Base-by-base conservation (phyloP, 2,329 filamentous ascomycete genomes). In the Cadophora luteo-olivacea region DNA sequence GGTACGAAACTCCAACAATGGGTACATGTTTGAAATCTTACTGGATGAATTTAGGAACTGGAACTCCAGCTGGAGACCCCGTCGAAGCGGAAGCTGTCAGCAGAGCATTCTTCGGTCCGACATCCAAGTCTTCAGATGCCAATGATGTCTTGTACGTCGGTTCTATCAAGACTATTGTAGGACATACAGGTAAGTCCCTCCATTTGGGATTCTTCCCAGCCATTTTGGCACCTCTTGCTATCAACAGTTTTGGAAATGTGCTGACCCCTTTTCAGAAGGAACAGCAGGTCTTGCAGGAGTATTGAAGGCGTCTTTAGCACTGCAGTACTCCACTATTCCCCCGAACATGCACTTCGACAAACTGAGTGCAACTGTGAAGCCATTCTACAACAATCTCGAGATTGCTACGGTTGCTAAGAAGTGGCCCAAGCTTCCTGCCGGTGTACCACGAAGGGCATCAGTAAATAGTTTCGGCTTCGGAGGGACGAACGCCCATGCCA, bases 401-500 rank as follows among this genome's bases (percentile, higher is more conserved):
- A 66, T 66, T 25, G 8, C 24, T n/a, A 41, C 6, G 22, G 16
- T 4, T 2, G 55, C 64, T 29, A 60, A 61, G 14, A 25, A 55
- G 19, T 75, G 73, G 74, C 74, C 74, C 2, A n/a, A 6, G 5
- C 25, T 73, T 5, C 62, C 68, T 1, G 8, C 19, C 3, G 68
- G 68, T 1, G 24, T 48, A 5, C 57, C 60, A n/a, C 65, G 69
- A 4, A 49, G 74, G 12, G 74, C 68, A 0, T 73, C 71, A 66
- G 72, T 75, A 11, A 75, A 75, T 58, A 70, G 66, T n/a, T 77
- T 85, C 61, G 83, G 83, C n/a, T 84, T 82, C 49, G 83, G 83
- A 12, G 83, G 83, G 14, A 81, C 82, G 16, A 85, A 85, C 68
- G 81, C 80, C 2, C 83, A 84, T 70, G 78, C 78, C 1, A 79